Evolutionary conservation across 805 yeast species (phyloP).

Genomic region (Saccharomyces jurei): DNA sequence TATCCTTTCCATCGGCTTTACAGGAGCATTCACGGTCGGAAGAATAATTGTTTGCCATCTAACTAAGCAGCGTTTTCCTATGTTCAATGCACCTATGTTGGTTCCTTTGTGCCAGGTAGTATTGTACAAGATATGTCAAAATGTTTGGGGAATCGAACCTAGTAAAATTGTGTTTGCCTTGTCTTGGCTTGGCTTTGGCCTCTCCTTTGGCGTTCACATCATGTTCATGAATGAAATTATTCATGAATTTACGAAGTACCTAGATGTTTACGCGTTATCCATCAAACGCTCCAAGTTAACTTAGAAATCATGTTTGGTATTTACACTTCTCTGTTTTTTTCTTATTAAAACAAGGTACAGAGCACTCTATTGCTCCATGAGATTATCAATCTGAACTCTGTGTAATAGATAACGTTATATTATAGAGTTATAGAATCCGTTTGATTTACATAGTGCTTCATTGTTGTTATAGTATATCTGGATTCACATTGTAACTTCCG

Average conservation of each 20-base stretch:
- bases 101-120: slow-evolving; percentile 48
- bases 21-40: slow-evolving; percentile 82
- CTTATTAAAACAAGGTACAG: not conserved
- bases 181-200: slow-evolving; percentile 58
- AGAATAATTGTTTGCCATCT: slow-evolving; percentile 82
- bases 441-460: not conserved
- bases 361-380: not conserved
- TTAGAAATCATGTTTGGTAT: not conserved
- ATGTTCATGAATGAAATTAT: slow-evolving; percentile 72
- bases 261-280: slow-evolving; percentile 79
- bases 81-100: slow-evolving; percentile 58
- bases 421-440: not conserved
- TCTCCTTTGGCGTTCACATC: slow-evolving; percentile 59
- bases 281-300: slow-evolving; percentile 67
- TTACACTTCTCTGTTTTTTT: not conserved
- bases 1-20: slow-evolving; percentile 60
- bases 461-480: not conserved
- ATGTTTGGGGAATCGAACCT: slow-evolving; percentile 28
- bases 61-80: slow-evolving; percentile 72
- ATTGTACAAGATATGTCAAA: slow-evolving; percentile 21
- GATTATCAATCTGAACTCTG: not conserved
- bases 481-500: not conserved
- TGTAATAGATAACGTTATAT: not conserved
- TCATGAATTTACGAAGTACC: slow-evolving; percentile 65
- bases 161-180: slow-evolving; percentile 41